Evolutionary conservation across 179 eudicot genomes (phyloP), one percentile per base, ranked within the genome.

Genomic region (Gypsophila paniculata): DNA sequence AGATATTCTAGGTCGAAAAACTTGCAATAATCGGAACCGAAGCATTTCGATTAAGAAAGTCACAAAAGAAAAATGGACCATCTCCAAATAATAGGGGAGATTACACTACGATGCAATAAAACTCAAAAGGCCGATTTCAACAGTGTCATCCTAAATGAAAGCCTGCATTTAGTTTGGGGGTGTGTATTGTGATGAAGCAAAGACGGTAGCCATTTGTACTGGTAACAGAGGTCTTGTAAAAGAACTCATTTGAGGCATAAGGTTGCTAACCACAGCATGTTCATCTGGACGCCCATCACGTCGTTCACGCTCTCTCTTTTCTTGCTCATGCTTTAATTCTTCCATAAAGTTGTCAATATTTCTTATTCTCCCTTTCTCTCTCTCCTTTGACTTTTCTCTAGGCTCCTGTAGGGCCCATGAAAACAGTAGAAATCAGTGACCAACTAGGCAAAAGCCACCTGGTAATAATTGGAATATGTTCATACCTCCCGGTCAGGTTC

Each of bases 321-420:
- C 99, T 69, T 94, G 99, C 77, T 87, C 96, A 22, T 84, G 92
- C 80, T 94, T 94, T 76, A 94, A 65, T 85, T 94, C 99, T 82
- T 91, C 97, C 97, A 94, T 92, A 71, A 94, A 94, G 78, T 91
- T 82, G 84, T 94, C 99, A 72, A 94, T 94, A 74, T 94, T 94
- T 80, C 99, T 81, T 44, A 87, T 65, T 77, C 88, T 90, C 38
- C 99, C 99, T 78, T 84, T 91, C 77, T 90, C 96, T 76, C 82
- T 91, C 78, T 92, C 97, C 85, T 84, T 94, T 36, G 91, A 85
- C 83, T 86, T 93, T 79, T 90, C 97, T 70, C 88, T 96, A 66
- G 90, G 85, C 79, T 81, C 89, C 87, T 82, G 80, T 75, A 77
- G 42, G 42, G 29, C 13, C 61, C 36, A 65, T 32, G n/a, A 46